These are phyloP conservation scores for Plasmodium blacklocki DNA, from an alignment of 169 alveolate species.

Conservation along the genomic window DNA sequence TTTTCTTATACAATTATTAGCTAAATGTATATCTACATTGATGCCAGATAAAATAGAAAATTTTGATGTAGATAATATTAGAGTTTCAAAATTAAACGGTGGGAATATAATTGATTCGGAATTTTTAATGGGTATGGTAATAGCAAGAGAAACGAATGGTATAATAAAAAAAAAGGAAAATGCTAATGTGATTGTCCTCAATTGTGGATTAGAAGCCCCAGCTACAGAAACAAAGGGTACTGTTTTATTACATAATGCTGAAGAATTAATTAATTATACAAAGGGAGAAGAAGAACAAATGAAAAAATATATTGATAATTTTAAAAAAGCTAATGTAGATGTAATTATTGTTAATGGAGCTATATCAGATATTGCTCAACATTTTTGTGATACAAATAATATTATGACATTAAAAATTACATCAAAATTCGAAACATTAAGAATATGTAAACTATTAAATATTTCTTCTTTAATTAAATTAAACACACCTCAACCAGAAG, in stretches of 20 bases:
- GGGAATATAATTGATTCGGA: conserved; percentile 93
- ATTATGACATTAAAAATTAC: conserved; percentile 93
- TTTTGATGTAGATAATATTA: conserved; percentile 97
- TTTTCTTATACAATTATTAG: conserved; percentile 82
- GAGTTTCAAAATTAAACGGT: conserved; percentile 98
- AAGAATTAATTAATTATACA: conserved; percentile 94
- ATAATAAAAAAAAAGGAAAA: conserved; percentile 92
- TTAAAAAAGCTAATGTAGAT: conserved; percentile 93
- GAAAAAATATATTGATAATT: conserved; percentile 89
- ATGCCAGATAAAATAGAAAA: conserved; percentile 93
- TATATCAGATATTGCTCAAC: conserved; percentile 97
- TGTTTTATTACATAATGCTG: conserved; percentile 97
- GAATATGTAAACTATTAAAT: conserved; percentile 96
- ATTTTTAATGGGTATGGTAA: conserved; percentile 94
- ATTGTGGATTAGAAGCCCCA: conserved; percentile 97
- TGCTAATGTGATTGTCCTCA: conserved; percentile 96
- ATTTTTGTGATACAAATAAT: conserved; percentile 96
- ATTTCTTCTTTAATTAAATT: conserved; percentile 96
- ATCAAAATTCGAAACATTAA: conserved; percentile 95
- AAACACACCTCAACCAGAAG: conserved; percentile 96
- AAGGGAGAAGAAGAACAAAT: conserved; percentile 93
- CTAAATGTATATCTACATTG: conserved; percentile 93
- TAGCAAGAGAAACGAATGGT: conserved; percentile 93
- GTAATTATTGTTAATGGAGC: conserved; percentile 96
- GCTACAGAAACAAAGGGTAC: conserved; percentile 99